Evolutionary conservation across 2,329 filamentous ascomycete species (phyloP).

Genomic region (Dryadomyces quercivorus): DNA sequence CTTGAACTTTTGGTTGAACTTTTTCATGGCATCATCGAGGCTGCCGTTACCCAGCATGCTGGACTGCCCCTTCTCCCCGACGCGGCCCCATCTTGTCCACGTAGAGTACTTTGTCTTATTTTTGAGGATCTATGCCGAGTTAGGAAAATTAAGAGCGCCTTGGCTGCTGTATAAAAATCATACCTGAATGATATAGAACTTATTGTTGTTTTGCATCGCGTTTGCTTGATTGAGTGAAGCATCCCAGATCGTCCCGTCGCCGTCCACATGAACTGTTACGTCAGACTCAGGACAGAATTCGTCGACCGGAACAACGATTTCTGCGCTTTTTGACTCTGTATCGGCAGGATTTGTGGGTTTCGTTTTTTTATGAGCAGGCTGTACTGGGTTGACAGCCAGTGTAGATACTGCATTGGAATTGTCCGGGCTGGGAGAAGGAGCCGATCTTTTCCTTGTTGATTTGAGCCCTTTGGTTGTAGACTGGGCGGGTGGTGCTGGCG

Average conservation of each 20-base stretch:
- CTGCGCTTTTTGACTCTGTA: slow-evolving; percentile 12
- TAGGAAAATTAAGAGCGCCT: not conserved
- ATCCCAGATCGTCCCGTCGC: slow-evolving; percentile 58
- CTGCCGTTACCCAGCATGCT: slow-evolving; percentile 28
- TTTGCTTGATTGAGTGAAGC: slow-evolving; percentile 72
- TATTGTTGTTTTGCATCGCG: slow-evolving; percentile 61
- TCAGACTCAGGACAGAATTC: slow-evolving; percentile 24
- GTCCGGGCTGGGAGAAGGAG: slow-evolving; percentile 15
- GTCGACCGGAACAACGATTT: slow-evolving; percentile 38
- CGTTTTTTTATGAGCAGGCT: slow-evolving; percentile 5
- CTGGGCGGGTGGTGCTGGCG: not conserved
- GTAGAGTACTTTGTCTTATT: slow-evolving; percentile 34
- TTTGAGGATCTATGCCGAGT: slow-evolving; percentile 25
- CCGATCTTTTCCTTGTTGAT: slow-evolving; percentile 6
- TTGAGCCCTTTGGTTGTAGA: not conserved
- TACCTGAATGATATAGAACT: slow-evolving; percentile 68
- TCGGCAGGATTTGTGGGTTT: slow-evolving; percentile 9
- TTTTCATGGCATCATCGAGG: slow-evolving; percentile 29
- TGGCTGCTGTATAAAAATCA: not conserved
- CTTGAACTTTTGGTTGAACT: slow-evolving; percentile 51
- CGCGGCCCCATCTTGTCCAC: slow-evolving; percentile 75
- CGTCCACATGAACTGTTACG: slow-evolving; percentile 52
- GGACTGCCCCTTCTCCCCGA: slow-evolving; percentile 46
- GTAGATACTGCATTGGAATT: slow-evolving; percentile 3
- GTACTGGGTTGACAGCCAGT: not conserved